These are phyloP conservation scores for Diaporthe australafricana DNA, from an alignment of 2,329 filamentous ascomycete species.

Conservation along the genomic window DNA sequence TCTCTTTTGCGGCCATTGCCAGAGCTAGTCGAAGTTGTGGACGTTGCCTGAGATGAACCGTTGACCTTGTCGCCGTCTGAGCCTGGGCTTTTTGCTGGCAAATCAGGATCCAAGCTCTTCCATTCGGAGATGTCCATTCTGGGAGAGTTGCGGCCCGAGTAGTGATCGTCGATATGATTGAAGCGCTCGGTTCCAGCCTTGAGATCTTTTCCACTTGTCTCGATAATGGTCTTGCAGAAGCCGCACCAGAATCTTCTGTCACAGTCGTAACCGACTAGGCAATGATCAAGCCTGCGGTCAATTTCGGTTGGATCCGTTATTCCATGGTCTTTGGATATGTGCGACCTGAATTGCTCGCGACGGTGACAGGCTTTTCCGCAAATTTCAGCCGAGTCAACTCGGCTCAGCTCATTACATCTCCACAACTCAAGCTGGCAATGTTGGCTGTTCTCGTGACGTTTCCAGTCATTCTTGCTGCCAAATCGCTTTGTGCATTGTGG, in stretches of 20 bases:
- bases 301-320: conserved; percentile 47
- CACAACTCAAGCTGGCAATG: conserved; percentile 80
- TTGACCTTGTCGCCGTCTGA: conserved; percentile 25
- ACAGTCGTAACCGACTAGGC: conserved; percentile 73
- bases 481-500: conserved; percentile 77
- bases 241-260: conserved; percentile 86
- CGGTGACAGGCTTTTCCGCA: conserved; percentile 72
- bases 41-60: conserved; percentile 23
- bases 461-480: conserved; percentile 96
- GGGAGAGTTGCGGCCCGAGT: conserved; percentile 61
- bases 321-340: conserved; percentile 67
- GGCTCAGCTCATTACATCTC: conserved; percentile 67
- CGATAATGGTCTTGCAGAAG: conserved; percentile 74
- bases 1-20: conserved; percentile 23
- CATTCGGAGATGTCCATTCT: conserved; percentile 67
- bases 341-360: conserved; percentile 68
- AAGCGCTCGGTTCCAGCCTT: conserved; percentile 64
- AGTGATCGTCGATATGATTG: conserved; percentile 82
- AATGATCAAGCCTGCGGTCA: conserved; percentile 60
- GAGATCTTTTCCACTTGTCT: conserved; percentile 59
- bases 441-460: conserved; percentile 86
- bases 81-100: conserved; percentile 29
- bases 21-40: background rate
- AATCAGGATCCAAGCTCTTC: conserved; percentile 53
- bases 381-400: conserved; percentile 38